phyloP scores from a whole-genome alignment of 768 basidiomycete genomes.

The Tremella yokohamensis region DNA sequence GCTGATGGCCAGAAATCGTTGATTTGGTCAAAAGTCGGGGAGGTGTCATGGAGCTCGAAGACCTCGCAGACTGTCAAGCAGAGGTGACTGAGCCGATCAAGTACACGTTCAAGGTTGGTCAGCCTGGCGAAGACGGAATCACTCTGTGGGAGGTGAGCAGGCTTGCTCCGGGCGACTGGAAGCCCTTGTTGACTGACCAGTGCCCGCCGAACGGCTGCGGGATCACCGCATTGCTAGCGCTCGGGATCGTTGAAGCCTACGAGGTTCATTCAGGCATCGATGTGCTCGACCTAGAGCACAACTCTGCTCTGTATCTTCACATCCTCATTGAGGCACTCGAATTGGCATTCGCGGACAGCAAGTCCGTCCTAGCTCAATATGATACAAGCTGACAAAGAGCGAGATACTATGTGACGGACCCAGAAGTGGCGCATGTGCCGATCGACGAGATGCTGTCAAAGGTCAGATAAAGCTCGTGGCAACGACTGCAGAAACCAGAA shows the following conservation, averaged over 20 bases:
- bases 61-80: slow-evolving; percentile 77
- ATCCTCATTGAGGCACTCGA: slow-evolving; percentile 75
- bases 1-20: slow-evolving; percentile 27
- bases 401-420: slow-evolving; percentile 88
- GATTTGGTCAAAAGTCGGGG: slow-evolving; percentile 72
- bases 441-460: slow-evolving; percentile 80
- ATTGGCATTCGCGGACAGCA: slow-evolving; percentile 68
- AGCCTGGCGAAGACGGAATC: slow-evolving; percentile 64
- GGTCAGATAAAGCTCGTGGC: slow-evolving; percentile 52
- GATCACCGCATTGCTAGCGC: slow-evolving; percentile 85
- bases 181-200: slow-evolving; percentile 51
- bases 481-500: neutral
- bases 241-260: slow-evolving; percentile 85
- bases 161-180: neutral
- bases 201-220: slow-evolving; percentile 98
- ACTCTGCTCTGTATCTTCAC: slow-evolving; percentile 85
- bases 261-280: slow-evolving; percentile 71
- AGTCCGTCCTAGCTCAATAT: slow-evolving; percentile 1
- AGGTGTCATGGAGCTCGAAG: slow-evolving; percentile 90
- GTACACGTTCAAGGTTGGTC: slow-evolving; percentile 62
- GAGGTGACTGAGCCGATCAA: slow-evolving; percentile 83
- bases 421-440: slow-evolving; percentile 70
- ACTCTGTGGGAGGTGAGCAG: slow-evolving; percentile 78
- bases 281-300: slow-evolving; percentile 78
- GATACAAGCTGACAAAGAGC: slow-evolving; percentile 31